Percentiles rank a stretch among this genome's conserved stretches.
Evolutionary conservation across 192 early-diverging fungal species (phyloP).

Genomic region (Powellomyces hirtus): DNA sequence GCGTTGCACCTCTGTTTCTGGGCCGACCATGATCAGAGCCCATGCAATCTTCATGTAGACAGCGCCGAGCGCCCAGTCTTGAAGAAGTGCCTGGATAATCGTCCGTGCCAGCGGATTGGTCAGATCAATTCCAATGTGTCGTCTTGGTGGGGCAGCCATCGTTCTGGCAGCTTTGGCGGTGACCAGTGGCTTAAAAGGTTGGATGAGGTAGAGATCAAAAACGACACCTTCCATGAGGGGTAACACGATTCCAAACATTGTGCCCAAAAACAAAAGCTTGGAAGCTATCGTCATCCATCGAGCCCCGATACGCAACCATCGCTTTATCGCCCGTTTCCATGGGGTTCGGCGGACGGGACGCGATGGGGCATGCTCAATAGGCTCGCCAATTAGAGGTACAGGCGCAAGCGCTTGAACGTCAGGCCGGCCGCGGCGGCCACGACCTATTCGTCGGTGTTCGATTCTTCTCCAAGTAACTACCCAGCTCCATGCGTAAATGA

Average conservation of each 20-base stretch:
- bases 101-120: conserved; percentile 3
- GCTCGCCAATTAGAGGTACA: not conserved
- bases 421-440: not conserved
- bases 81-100: conserved; percentile 25
- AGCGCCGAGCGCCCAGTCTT: conserved; percentile 73
- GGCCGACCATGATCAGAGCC: conserved; percentile 27
- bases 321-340: not conserved
- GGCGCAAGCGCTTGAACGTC: not conserved
- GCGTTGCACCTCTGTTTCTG: conserved; percentile 28
- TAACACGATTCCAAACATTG: conserved; percentile 61
- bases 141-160: not conserved
- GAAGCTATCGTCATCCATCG: not conserved
- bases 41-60: conserved; percentile 66
- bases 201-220: conserved; percentile 71
- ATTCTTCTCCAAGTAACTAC: not conserved
- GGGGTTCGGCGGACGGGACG: not conserved
- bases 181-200: conserved; percentile 45
- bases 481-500: not conserved
- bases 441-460: not conserved
- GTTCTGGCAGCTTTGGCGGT: not conserved
- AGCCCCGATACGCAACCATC: conserved; percentile 12
- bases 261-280: conserved; percentile 52
- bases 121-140: not conserved
- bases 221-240: conserved; percentile 68
- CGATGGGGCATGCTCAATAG: not conserved